Evolutionary conservation across 2,329 filamentous ascomycete genomes (phyloP).

Genomic region (Basipetospora chlamydospora): DNA sequence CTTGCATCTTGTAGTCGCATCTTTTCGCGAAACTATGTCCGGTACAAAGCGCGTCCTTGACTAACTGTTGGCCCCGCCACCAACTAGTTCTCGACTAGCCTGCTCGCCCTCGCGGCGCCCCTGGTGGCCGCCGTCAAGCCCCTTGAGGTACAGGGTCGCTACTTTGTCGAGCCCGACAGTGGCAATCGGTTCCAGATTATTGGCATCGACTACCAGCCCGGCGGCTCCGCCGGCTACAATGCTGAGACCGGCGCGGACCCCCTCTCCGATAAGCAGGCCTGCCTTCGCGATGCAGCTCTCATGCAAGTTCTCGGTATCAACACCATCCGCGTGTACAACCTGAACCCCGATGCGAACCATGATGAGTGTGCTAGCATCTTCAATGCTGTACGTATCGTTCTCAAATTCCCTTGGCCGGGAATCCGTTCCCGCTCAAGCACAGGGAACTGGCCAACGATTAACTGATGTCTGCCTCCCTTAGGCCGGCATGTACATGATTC

Average conservation of each 20-base stretch:
- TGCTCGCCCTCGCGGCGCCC: slow-evolving; percentile 35
- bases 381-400: slow-evolving; percentile 38
- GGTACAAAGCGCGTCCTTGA: no score
- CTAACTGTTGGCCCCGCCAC: no score
- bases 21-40: no score
- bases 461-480: no score
- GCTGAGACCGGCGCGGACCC: slow-evolving; percentile 39
- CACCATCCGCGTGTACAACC: slow-evolving; percentile 55
- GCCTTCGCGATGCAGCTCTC: slow-evolving; percentile 49
- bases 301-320: slow-evolving; percentile 52
- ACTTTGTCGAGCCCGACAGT: slow-evolving; percentile 44
- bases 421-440: no score
- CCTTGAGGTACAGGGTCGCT: slow-evolving; percentile 39
- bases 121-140: slow-evolving; percentile 40
- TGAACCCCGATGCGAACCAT: slow-evolving; percentile 51
- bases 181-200: slow-evolving; percentile 51
- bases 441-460: no score
- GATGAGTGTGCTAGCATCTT: slow-evolving; percentile 54
- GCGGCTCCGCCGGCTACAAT: slow-evolving; percentile 48
- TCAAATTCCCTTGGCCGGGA: no score
- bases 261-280: slow-evolving; percentile 41
- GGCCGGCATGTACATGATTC: slow-evolving; percentile 54
- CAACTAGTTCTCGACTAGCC: slow-evolving; percentile 11
- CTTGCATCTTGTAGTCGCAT: no score
- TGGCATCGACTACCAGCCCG: slow-evolving; percentile 56